Base-by-base conservation (phyloP, 2,329 filamentous ascomycete genomes). In the Neophaeococcomyces mojaviensis region DNA sequence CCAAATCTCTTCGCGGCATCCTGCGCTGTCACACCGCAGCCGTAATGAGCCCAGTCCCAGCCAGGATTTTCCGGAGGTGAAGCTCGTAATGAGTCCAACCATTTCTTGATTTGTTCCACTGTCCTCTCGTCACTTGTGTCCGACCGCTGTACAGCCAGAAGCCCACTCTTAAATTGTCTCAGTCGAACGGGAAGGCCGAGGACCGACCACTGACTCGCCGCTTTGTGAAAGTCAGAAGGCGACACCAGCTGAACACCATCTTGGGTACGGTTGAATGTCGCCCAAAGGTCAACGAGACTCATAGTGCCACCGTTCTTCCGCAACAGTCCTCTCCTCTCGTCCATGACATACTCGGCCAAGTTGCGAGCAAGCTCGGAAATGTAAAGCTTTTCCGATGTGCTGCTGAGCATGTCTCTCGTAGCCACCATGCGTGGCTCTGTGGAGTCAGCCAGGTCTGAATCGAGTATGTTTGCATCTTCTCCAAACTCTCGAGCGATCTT, bases 231-330 rank as follows among this genome's bases (percentile, higher is more conserved):
- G 59, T 98, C 92, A 15, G 81, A 72, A 0, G 92, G 92, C 54
- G 87, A 94, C 41, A 97, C 86, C 13, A 98, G 78, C 64, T 98
- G 92, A 13, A 98, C 90, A 6, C 90, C 92, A 42, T 90, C 90
- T 44, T 90, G 79, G 24, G 86, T 88, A 28, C 90, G 80, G 65
- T 98, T 98, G 71, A 97, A 97, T 53, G 94, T 80, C 22, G 88
- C 87, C 88, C 88, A 96, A 0, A 95, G 73, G 60, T 96, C 89
- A 10, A 95, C 88, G 1, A 96, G 72, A 31, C 81, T 90, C 62
- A 95, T 86, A 56, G 94, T 92, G 1, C 89, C 89, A 4, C 88
- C 89, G 39, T 89, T 84, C 51, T 79, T 81, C 47, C 81, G 81
- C 18, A 95, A 70, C 1, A 95, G 76, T 0, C 86, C 86, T 45